phyloP scores from a whole-genome alignment of 2,329 filamentous ascomycete species.

The Sphaceloma murrayae region DNA sequence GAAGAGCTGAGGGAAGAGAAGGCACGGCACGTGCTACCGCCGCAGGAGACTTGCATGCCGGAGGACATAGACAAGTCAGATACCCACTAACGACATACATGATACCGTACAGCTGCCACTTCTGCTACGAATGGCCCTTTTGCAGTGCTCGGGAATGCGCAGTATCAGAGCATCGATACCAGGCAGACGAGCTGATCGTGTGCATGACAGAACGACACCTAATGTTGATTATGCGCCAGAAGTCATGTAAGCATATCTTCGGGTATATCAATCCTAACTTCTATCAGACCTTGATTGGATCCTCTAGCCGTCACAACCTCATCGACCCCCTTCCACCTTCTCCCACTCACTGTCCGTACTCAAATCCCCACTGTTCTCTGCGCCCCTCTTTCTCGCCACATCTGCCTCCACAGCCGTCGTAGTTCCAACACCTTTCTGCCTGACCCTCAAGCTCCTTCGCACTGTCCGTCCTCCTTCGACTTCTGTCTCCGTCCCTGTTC shows the following conservation, averaged over 20 bases:
- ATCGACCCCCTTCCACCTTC: constrained; percentile 65
- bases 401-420: background rate
- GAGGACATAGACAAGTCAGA: constrained; percentile 23
- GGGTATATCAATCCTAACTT: too few relatives aligned
- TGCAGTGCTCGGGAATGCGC: too few relatives aligned
- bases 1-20: constrained; percentile 38
- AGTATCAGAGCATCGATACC: too few relatives aligned
- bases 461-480: constrained; percentile 20
- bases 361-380: constrained; percentile 26
- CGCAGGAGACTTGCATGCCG: constrained; percentile 38
- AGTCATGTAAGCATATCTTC: too few relatives aligned
- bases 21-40: constrained; percentile 37
- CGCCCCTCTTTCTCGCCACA: constrained; percentile 19
- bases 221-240: too few relatives aligned
- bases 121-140: too few relatives aligned
- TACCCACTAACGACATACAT: background rate
- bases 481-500: constrained; percentile 40
- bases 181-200: too few relatives aligned
- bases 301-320: too few relatives aligned
- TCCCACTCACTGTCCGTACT: constrained; percentile 96
- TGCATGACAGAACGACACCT: too few relatives aligned
- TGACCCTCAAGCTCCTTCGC: constrained; percentile 16
- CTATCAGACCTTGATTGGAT: too few relatives aligned
- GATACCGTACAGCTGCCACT: background rate
- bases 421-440: background rate